Evolutionary conservation across 2,329 filamentous ascomycete genomes (phyloP).

Genomic region (Xylaria digitata): DNA sequence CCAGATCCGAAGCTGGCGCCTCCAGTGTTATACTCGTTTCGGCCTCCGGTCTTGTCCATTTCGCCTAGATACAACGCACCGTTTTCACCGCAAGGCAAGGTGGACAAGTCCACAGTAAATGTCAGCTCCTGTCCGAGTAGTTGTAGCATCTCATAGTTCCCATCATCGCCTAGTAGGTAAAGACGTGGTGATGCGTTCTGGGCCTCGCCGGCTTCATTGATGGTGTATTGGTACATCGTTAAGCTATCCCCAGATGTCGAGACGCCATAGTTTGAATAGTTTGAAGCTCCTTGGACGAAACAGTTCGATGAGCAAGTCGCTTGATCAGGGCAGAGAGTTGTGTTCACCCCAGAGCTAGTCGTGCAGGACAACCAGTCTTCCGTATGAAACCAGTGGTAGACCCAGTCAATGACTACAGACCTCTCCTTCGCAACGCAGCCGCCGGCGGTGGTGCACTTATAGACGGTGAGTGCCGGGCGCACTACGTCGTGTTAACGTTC

Average conservation of each 20-base stretch:
- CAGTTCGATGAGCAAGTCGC: slow-evolving; percentile 62
- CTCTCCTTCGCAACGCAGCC: slow-evolving; percentile 61
- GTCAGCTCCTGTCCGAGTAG: slow-evolving; percentile 71
- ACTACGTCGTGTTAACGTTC: slow-evolving; percentile 24
- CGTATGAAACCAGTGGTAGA: slow-evolving; percentile 52
- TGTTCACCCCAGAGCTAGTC: slow-evolving; percentile 51
- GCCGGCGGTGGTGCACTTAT: slow-evolving; percentile 59
- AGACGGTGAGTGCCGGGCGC: slow-evolving; percentile 63
- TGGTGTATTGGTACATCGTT: slow-evolving; percentile 48
- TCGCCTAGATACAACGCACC: slow-evolving; percentile 72
- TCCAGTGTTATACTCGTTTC: slow-evolving; percentile 63
- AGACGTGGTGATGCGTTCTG: slow-evolving; percentile 49
- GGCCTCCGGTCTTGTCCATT: slow-evolving; percentile 71
- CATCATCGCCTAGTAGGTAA: slow-evolving; percentile 65
- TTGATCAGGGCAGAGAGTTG: slow-evolving; percentile 58
- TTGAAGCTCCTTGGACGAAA: slow-evolving; percentile 59
- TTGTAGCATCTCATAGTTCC: slow-evolving; percentile 62
- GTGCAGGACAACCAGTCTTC: slow-evolving; percentile 31
- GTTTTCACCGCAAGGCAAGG: slow-evolving; percentile 73
- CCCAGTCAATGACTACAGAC: slow-evolving; percentile 63
- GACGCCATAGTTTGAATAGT: slow-evolving; percentile 56
- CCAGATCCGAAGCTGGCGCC: slow-evolving; percentile 70
- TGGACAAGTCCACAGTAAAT: slow-evolving; percentile 73
- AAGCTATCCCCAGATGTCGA: slow-evolving; percentile 39
- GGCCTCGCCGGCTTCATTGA: slow-evolving; percentile 45